phyloP scores from a whole-genome alignment of 2,329 filamentous ascomycete genomes.

The Penicillium sp. region DNA sequence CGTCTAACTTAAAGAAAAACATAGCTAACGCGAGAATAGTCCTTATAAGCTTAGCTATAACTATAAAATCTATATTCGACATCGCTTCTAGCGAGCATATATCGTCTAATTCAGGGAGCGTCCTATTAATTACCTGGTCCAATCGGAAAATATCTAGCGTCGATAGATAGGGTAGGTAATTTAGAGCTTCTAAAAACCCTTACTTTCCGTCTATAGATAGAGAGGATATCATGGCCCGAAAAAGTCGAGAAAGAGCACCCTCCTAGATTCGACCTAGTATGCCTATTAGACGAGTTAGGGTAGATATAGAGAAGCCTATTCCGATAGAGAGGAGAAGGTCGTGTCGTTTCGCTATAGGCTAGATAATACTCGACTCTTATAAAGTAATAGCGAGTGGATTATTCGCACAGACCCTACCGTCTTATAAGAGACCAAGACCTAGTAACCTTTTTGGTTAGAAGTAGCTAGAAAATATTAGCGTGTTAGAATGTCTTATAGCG shows the following conservation, averaged over 20 bases:
- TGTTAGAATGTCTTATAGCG: no score
- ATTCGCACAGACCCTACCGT: constrained; percentile 26
- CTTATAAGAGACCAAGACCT: constrained; percentile 18
- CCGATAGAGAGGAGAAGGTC: background rate
- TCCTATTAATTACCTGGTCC: background rate
- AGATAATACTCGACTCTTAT: constrained; percentile 19
- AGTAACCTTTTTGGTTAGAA: constrained; percentile 17
- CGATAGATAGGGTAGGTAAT: constrained; percentile 6
- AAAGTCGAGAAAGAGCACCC: constrained; percentile 14
- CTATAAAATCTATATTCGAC: constrained; percentile 9
- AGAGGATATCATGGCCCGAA: constrained; percentile 20
- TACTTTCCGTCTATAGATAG: constrained; percentile 22
- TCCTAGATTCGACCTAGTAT: background rate
- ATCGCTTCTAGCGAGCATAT: constrained; percentile 3
- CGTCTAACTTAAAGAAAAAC: constrained; percentile 24
- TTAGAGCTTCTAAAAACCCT: constrained; percentile 15
- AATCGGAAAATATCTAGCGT: constrained; percentile 6
- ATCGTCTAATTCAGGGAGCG: constrained; percentile 14
- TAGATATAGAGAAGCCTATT: constrained; percentile 12
- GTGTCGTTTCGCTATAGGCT: constrained; percentile 9
- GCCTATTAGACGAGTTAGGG: background rate
- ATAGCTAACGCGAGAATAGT: constrained; percentile 17
- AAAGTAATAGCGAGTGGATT: constrained; percentile 22
- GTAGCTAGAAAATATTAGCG: constrained; percentile 10
- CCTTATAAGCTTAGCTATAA: constrained; percentile 17